Conservation (phyloP, 1,139 yeast genomes). For the Yamadazyma jaroonii region DNA sequence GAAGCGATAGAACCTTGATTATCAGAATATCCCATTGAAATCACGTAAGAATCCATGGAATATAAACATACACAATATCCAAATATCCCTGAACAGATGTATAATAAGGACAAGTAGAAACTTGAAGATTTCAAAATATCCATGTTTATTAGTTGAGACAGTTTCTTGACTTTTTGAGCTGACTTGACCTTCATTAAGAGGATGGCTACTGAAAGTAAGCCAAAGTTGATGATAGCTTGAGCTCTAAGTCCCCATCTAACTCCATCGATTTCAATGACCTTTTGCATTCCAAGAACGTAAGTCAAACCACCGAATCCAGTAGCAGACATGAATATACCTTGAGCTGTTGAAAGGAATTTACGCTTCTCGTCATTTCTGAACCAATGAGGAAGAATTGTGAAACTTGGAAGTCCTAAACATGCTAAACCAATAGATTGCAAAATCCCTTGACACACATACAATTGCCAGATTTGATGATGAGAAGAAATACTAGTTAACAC, state of each 20-base stretch:
- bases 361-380: conserved; percentile 41
- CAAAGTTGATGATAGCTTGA: conserved; percentile 29
- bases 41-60: conserved; percentile 32
- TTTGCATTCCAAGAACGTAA: conserved; percentile 30
- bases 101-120: conserved; percentile 25
- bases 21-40: conserved; percentile 22
- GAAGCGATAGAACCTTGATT: conserved; percentile 49
- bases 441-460: conserved; percentile 30
- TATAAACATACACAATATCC: conserved; percentile 38
- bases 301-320: conserved; percentile 32
- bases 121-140: conserved; percentile 16
- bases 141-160: conserved; percentile 7
- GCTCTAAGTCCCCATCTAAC: conserved; percentile 43
- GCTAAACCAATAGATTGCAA: conserved; percentile 29
- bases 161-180: conserved; percentile 19
- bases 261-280: conserved; percentile 18
- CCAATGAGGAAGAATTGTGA: conserved; percentile 58
- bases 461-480: conserved; percentile 30
- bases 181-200: conserved; percentile 14
- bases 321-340: conserved; percentile 44
- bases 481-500: conserved; percentile 46
- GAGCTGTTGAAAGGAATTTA: conserved; percentile 36
- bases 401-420: conserved; percentile 27
- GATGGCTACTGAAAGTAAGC: conserved; percentile 23
- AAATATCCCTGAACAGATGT: conserved; percentile 32